phyloP scores from a whole-genome alignment of 345 rosid genomes.

The Melaleuca alternifolia region DNA sequence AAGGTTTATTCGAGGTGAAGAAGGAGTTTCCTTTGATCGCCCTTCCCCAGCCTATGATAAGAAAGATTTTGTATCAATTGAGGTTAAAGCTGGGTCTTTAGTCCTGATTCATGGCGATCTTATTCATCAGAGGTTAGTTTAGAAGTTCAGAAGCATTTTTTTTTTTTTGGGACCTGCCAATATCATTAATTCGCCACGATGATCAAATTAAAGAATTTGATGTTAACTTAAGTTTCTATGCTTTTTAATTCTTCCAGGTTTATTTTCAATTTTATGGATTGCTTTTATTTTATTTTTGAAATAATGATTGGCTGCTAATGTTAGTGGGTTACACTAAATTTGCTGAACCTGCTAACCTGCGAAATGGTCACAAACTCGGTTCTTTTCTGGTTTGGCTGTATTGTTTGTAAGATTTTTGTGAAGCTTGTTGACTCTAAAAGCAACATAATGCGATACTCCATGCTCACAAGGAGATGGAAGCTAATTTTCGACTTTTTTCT shows the following conservation, averaged over 20 bases:
- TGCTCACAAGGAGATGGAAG: background rate
- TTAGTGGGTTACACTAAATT: background rate
- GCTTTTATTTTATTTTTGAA: background rate
- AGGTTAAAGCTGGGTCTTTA: conserved; percentile 89
- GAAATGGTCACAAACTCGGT: background rate
- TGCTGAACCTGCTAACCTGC: background rate
- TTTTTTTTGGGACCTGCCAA: background rate
- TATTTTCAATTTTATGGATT: background rate
- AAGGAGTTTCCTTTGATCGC: conserved; percentile 65
- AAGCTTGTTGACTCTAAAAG: background rate
- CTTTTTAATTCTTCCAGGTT: background rate
- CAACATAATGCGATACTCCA: background rate
- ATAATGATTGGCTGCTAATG: background rate
- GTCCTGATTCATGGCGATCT: conserved; percentile 87
- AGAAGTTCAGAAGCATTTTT: background rate
- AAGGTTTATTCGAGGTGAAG: conserved; percentile 69
- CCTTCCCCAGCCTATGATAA: conserved; percentile 72
- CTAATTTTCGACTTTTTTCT: background rate
- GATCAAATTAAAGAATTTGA: background rate
- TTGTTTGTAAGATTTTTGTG: rapidly evolving
- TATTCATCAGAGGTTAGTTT: conserved; percentile 74
- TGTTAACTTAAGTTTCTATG: background rate
- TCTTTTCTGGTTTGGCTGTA: background rate
- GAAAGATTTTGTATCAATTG: conserved; percentile 76
- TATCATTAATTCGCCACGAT: background rate